Evolutionary conservation across 306 rosid genomes (phyloP), one percentile per base, ranked within the genome.

Genomic region (Prunus salicina): DNA sequence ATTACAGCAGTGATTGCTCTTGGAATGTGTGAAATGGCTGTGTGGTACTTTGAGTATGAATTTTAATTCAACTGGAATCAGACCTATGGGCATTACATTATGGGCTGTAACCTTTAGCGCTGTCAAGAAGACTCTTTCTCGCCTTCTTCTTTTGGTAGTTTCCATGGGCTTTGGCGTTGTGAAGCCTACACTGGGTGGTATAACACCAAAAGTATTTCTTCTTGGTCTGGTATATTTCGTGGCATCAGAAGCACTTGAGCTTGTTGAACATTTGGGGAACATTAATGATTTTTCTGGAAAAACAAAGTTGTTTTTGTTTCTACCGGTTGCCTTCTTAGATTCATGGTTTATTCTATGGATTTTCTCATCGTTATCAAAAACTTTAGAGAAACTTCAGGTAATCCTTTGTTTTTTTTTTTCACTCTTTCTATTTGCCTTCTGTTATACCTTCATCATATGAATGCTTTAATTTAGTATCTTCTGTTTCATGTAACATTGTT

Each of bases 41-140:
- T 93, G 5, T 93, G 98, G 98, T 93, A 93, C 81, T 93, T 91
- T 66, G 98, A 93, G 87, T 93, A 91, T 78, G 91, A 93, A 93
- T 74, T 89, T 93, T 78, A 93, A 93, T 86, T 87, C 92, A 11
- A 93, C 97, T 46, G 96, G 97, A 65, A 78, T 76, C 25, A 90
- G 98, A 83, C 98, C 98, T 3, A 93, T 93, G 92, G 96, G 85
- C 38, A 85, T 93, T 80, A 91, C 98, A n/a, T 64, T 91, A 47
- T 93, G 98, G 98, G 97, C 97, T 8, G 98, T 90, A 25, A 91
- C 97, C 4, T 88, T 90, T 60, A 93, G 90, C 52, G 87, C 90
- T 9, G 93, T 91, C 32, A 93, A 93, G 89, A 93, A 89, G 86
- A 89, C 98, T 2, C 82, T 93, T 25, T 93, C 96, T 4, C 89